Base-by-base conservation (phyloP, 345 rosid species). In the Populus simonii region DNA sequence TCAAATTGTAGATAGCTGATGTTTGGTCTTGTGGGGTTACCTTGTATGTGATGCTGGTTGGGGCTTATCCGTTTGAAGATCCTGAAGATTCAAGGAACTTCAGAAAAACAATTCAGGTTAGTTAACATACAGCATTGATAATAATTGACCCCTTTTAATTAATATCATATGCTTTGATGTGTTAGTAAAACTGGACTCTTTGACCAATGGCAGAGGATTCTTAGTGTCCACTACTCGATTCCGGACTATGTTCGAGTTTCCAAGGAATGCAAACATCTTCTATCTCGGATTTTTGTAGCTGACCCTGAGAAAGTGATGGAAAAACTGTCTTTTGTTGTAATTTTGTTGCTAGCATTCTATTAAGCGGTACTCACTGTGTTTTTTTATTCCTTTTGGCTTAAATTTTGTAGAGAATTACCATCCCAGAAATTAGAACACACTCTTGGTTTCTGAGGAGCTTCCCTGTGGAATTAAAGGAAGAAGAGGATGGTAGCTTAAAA, bases 191-290 rank as follows among this genome's bases (percentile, higher is more conserved):
- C 16, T 38, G 36, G 25, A 12, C 45, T 29, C 8, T 29, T 7
- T 41, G 25, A 33, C 29, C 38, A 55, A 51, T 72, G 55, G 53
- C 99, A 96, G 99, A 81, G 99, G 87, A 96, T 96, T 81, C 88
- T 96, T 66, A 91, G 90, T 65, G 94, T 92, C 75, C 92, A 90
- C 67, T 93, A 93, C 79, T 89, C 98, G 5, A 95, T 95, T 76
- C 99, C 99, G 3, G 96, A 88, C 68, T 93, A 92, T 71, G 93
- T 95, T 61, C 89, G 96, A 71, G 88, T 95, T 67, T 89, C 98
- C 38, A 66, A 82, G 45, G 99, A 91, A 18, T 95, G 99, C 74
- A 86, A 78, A 47, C 93, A 90, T 79, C 98, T 95, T 45, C 82
- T 95, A 22, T 93, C 98, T 70, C 85, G 90, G 74, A 90, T 93